phyloP scores from a whole-genome alignment of 73 alveolate genomes.

The Paramecium primaurelia region DNA sequence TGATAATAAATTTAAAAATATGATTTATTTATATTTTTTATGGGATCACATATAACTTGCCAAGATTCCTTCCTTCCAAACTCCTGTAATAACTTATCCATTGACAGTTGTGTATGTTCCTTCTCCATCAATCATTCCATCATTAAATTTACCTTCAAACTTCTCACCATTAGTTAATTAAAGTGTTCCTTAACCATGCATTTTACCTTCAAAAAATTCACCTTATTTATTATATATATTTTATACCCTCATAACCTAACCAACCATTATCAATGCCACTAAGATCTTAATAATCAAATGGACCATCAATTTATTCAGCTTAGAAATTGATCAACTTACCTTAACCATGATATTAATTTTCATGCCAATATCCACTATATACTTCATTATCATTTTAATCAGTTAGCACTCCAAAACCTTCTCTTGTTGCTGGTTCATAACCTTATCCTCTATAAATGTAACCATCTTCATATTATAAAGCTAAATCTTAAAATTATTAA shows the following conservation, averaged over 20 bases:
- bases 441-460: conserved; percentile 45
- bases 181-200: conserved; percentile 26
- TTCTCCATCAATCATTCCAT: conserved; percentile 44
- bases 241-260: conserved; percentile 29
- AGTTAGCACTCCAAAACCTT: conserved; percentile 30
- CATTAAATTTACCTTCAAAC: conserved; percentile 38
- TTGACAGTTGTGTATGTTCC: background rate
- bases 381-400: conserved; percentile 23
- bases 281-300: conserved; percentile 5
- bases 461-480: conserved; percentile 37
- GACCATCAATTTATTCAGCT: conserved; percentile 14
- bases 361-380: conserved; percentile 46
- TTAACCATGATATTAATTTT: conserved; percentile 34
- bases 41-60: background rate
- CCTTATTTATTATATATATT: background rate
- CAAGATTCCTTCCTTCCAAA: conserved; percentile 6
- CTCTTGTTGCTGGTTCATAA: conserved; percentile 41
- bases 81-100: background rate
- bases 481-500: background rate
- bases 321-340: conserved; percentile 29
- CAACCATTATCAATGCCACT: conserved; percentile 36
- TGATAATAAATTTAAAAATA: background rate
- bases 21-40: background rate
- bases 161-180: conserved; percentile 9
- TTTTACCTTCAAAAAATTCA: conserved; percentile 31